These are phyloP conservation scores for Psilocybe mexicana DNA, from an alignment of 1,284 basidiomycete genomes.

Conservation along the genomic window DNA sequence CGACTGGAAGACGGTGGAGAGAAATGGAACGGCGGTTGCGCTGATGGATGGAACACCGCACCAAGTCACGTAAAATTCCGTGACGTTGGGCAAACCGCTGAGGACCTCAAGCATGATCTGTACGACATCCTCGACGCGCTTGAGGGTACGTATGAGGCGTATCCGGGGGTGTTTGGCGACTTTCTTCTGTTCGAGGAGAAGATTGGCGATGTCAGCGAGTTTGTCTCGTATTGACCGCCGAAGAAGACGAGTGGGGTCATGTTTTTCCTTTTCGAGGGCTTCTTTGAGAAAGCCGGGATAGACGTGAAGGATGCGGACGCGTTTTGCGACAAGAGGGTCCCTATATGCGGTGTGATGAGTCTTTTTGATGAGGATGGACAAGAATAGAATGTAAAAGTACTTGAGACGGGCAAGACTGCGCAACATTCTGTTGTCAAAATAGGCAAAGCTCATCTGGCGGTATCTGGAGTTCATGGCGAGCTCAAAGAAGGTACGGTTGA, in stretches of 20 bases:
- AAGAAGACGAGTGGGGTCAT: slow-evolving; percentile 18
- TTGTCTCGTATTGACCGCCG: slow-evolving; percentile 24
- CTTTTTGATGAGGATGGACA: not conserved
- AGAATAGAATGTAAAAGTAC: slow-evolving; percentile 24
- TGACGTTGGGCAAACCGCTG: slow-evolving; percentile 39
- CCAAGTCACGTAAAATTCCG: slow-evolving; percentile 47
- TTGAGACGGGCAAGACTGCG: slow-evolving; percentile 38
- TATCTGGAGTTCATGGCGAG: slow-evolving; percentile 46
- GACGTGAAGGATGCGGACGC: slow-evolving; percentile 43
- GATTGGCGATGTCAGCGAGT: slow-evolving; percentile 33
- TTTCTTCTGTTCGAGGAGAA: slow-evolving; percentile 34
- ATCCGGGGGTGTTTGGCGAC: slow-evolving; percentile 28
- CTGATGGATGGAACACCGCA: slow-evolving; percentile 35
- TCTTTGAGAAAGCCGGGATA: slow-evolving; percentile 46
- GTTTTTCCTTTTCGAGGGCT: slow-evolving; percentile 27
- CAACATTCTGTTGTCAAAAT: slow-evolving; percentile 41
- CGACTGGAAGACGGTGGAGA: slow-evolving; percentile 35
- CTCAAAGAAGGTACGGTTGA: slow-evolving; percentile 44
- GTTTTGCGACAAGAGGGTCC: slow-evolving; percentile 43
- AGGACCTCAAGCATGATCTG: slow-evolving; percentile 41
- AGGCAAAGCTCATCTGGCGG: slow-evolving; percentile 44
- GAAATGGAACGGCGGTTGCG: slow-evolving; percentile 36
- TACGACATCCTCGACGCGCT: slow-evolving; percentile 37
- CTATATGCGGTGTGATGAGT: slow-evolving; percentile 21
- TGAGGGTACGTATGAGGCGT: slow-evolving; percentile 29